Percentiles rank a stretch among this genome's conserved stretches.
phyloP scores from a whole-genome alignment of 169 alveolate genomes.

The Plasmodium gonderi region DNA sequence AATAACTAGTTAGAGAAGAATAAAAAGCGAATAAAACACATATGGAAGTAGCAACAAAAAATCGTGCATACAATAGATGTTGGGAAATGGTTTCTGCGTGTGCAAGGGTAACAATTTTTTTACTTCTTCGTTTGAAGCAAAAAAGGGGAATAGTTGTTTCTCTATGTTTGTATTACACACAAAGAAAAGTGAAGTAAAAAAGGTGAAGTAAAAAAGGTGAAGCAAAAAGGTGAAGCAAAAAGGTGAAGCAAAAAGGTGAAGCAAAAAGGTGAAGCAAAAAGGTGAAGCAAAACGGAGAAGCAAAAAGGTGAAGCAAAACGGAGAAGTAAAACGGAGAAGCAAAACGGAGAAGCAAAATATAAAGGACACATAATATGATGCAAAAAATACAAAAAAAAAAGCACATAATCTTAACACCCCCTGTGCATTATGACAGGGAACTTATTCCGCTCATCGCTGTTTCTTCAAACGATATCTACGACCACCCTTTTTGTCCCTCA shows the following conservation, averaged over 20 bases:
- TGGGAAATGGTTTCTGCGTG: too few species aligned
- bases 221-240: too few species aligned
- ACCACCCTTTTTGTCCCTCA: slow-evolving; percentile 75
- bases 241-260: too few species aligned
- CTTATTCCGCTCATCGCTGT: slow-evolving; percentile 39
- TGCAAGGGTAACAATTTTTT: neutral
- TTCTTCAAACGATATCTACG: slow-evolving; percentile 74
- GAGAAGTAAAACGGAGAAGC: too few species aligned
- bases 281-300: too few species aligned
- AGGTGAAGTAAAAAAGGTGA: neutral
- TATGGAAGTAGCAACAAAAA: neutral
- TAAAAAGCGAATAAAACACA: neutral
- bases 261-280: too few species aligned
- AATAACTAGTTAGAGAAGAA: neutral
- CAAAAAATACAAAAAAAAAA: neutral
- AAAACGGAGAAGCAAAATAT: neutral
- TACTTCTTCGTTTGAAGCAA: neutral
- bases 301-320: neutral
- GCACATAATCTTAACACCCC: neutral
- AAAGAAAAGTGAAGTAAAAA: neutral
- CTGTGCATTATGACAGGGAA: neutral
- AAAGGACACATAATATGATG: neutral
- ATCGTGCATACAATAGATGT: too few species aligned
- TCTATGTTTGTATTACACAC: neutral
- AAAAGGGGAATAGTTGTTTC: neutral